Base-by-base conservation (phyloP, 805 yeast species). In the Candida tallmaniae region DNA sequence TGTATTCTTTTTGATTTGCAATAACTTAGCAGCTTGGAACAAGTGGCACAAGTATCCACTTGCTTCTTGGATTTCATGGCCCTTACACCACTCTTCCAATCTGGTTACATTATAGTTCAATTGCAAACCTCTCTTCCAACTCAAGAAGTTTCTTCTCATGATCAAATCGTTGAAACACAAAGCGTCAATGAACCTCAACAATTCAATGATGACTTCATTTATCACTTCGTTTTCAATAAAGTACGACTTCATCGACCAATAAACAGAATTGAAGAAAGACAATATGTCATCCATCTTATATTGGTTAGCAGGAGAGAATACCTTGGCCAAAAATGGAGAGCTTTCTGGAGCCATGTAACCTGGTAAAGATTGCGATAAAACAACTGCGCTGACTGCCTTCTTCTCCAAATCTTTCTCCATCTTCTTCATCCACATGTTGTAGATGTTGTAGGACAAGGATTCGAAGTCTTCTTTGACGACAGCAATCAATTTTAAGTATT, bases 111-210 rank as follows among this genome's bases (percentile, higher is more conserved):
- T 93, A 65, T 93, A 93, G 58, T 88, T 93, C 62, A 93, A 78
- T 63, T 93, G 98, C 48, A 93, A 73, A 31, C 97, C 97, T 56
- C 98, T 82, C 67, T 90, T 93, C 98, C 98, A 93, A 8, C 96
- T 83, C 54, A 90, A 67, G 65, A 90, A 94, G 64, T 80, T 83
- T 60, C 96, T 78, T 67, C 96, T 80, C 95, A 89, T 84, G 32
- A 94, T 78, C 62, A 93, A 69, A 57, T 93, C 97, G 57, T 93
- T 93, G 73, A 93, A 93, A 64, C 97, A 87, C 45, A 79, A 76
- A 12, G 95, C 93, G 59, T 93, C 96, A 38, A 94, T 87, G 58
- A 83, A 82, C 52, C 82, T 78, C 50, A 93, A 68, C 50, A 93
- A 67, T 52, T 89, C 96, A 41, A 80, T 70, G 20, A 93, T 76